Base-by-base conservation (phyloP, 139 green algal genomes). In the Picochlorum sp. region DNA sequence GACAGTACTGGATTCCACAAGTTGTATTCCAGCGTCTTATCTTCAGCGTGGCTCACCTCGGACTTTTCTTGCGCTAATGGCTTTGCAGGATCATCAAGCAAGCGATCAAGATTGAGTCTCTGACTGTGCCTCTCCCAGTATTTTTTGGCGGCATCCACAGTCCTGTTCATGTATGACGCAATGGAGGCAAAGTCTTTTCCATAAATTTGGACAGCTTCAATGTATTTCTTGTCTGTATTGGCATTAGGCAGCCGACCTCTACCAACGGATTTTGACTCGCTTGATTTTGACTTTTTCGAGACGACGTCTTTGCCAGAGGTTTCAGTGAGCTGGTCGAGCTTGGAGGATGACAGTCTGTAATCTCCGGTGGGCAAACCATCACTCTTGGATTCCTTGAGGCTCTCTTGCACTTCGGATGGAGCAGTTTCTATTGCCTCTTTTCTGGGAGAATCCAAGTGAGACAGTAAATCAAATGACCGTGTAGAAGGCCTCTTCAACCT, bases 101-200 rank as follows among this genome's bases (percentile, higher is more conserved):
- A 47, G 7, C 49, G 44, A 41, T 89, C 81, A 11, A 89, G 52
- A 3, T 63, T 70, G 32, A 89, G 72, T 4, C 81, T 74, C 54
- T 81, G 62, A 3, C 68, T 71, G 62, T 84, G 61, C 11, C 78
- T 76, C 49, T 73, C 66, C 69, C 73, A 90, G 69, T 77, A 90
- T 32, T 77, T 64, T 28, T 78, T 77, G 32, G 70, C 78, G 18
- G 79, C 70, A 2, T 55, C 68, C 21, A 73, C 60, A 10, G 75
- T 77, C 3, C 59, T 58, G 41, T 68, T 73, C 16, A 90, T 66
- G 18, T 64, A 61, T 0, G 56, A 44, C n/a, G 74, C 57, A 60
- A 87, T 81, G 1, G 70, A 52, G 16, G 8, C 7, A 37, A 30
- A 58, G 62, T 87, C 70, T 18, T 62, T 65, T 21, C 84, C 84